A percentile compares a stretch with the other conserved stretches of the same genome.
These are phyloP conservation scores for Durio zibethinus DNA, from an alignment of 345 rosid genomes.

Conservation along the genomic window DNA sequence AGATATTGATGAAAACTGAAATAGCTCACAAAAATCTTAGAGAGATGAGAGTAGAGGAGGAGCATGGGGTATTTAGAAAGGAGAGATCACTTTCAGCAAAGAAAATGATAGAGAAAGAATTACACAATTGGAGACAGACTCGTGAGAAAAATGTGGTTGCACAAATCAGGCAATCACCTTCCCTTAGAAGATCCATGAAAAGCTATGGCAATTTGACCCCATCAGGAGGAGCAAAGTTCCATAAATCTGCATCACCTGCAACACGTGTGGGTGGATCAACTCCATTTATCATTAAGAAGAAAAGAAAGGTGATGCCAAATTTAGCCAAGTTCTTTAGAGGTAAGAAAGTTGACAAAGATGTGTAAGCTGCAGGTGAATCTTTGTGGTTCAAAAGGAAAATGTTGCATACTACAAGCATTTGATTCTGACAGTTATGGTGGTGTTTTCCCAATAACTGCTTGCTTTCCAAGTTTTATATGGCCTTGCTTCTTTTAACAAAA, in stretches of 20 bases:
- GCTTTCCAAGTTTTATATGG: not conserved
- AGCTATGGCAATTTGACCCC: constrained; percentile 36
- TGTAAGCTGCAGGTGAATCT: not conserved
- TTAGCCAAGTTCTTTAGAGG: constrained; percentile 51
- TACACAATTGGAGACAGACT: constrained; percentile 33
- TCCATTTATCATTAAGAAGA: constrained; percentile 53
- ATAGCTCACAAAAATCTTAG: constrained; percentile 41
- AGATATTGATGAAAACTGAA: constrained; percentile 57
- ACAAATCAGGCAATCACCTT: constrained; percentile 20
- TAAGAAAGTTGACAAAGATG: constrained; percentile 26
- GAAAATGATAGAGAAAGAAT: constrained; percentile 47
- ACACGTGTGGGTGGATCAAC: constrained; percentile 33
- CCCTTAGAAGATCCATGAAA: constrained; percentile 34
- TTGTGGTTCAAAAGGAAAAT: not conserved
- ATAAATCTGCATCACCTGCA: constrained; percentile 49
- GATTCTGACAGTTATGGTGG: not conserved
- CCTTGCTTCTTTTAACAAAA: not conserved
- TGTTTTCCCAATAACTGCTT: not conserved
- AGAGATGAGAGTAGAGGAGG: constrained; percentile 53
- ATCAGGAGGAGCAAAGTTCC: constrained; percentile 32
- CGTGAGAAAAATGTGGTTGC: constrained; percentile 24
- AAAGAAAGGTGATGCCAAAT: constrained; percentile 52
- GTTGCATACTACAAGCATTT: not conserved
- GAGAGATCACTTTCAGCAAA: constrained; percentile 54
- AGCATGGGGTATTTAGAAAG: constrained; percentile 37